These are phyloP conservation scores for Cercospora beticola DNA, from an alignment of 2,329 filamentous ascomycete genomes.

Conservation along the genomic window DNA sequence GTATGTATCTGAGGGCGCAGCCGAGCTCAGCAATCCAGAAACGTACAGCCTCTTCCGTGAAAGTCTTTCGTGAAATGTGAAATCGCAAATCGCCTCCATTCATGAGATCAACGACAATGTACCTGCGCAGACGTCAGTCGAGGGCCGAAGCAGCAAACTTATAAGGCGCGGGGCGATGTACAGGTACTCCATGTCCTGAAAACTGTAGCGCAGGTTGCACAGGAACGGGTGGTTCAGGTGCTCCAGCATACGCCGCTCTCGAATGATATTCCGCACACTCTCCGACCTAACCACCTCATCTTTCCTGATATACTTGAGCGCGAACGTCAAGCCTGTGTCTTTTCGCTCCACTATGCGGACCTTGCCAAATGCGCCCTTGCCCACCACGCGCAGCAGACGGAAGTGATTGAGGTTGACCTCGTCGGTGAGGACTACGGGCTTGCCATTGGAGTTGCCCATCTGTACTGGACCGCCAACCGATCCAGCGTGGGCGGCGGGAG, in stretches of 20 bases:
- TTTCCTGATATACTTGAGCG: constrained; percentile 96
- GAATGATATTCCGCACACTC: constrained; percentile 96
- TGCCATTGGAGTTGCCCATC: constrained; percentile 96
- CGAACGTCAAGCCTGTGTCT: constrained; percentile 90
- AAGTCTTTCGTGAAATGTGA: constrained; percentile 96
- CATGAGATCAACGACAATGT: constrained; percentile 97
- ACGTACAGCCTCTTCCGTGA: constrained; percentile 92
- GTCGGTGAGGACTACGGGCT: constrained; percentile 87
- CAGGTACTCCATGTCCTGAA: constrained; percentile 99
- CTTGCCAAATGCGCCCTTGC: constrained; percentile 97
- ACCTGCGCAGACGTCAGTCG: constrained; percentile 49
- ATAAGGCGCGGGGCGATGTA: constrained; percentile 43
- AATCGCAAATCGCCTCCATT: constrained; percentile 94
- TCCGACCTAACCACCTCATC: constrained; percentile 98
- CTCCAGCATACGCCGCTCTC: constrained; percentile 95
- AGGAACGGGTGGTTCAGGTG: constrained; percentile 97
- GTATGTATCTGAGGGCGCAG: constrained; percentile 85
- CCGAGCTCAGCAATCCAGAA: constrained; percentile 97
- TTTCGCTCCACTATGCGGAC: constrained; percentile 98
- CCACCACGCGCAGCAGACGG: constrained; percentile 88
- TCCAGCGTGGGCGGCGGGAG: neutral
- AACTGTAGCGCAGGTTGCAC: constrained; percentile 97
- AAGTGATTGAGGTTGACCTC: constrained; percentile 99
- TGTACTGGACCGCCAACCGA: constrained; percentile 1
- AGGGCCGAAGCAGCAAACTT: constrained; percentile 30